Conservation (phyloP, 129 eudicot species). For the Helianthus annuus region HanXRQr2.0-SUNRISE NC_035446.2:57431075-57431574, state of each 20-base stretch:
- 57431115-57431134: constrained; percentile 52
- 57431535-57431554: no score
- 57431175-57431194: constrained; percentile 48
- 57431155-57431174: constrained; percentile 45
- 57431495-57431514: constrained; percentile 78
- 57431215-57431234: constrained; percentile 52
- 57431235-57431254: constrained; percentile 60
- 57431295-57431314: constrained; percentile 49
- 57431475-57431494: constrained; percentile 70
- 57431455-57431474: constrained; percentile 94
- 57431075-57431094: constrained; percentile 40
- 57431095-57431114: constrained; percentile 60
- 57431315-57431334: constrained; percentile 66
- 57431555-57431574: no score
- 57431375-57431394: constrained; percentile 60
- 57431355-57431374: constrained; percentile 95
- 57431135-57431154: constrained; percentile 68
- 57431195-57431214: constrained; percentile 57
- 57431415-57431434: constrained; percentile 47
- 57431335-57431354: constrained; percentile 82
- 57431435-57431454: constrained; percentile 67
- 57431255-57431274: constrained; percentile 70
- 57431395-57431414: constrained; percentile 55
- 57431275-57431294: constrained; percentile 43
- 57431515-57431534: no score